phyloP scores from a whole-genome alignment of 23 red algal genomes.

The Cyanidiococcus yangmingshanensis region DNA sequence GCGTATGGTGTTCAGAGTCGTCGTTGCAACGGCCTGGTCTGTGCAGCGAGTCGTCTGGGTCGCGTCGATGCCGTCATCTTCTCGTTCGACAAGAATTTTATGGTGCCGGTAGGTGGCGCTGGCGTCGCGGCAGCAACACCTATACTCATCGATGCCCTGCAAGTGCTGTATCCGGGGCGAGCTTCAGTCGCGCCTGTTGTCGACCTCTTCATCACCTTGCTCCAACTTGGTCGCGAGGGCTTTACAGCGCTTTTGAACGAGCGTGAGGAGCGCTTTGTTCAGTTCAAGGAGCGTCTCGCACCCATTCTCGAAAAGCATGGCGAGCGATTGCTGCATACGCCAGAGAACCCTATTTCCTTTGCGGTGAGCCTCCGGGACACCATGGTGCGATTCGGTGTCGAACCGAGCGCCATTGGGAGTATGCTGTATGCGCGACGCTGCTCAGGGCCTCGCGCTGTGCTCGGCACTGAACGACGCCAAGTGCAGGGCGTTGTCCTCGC shows the following conservation, averaged over 20 bases:
- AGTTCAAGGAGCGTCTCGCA: neutral
- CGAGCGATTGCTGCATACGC: constrained; percentile 31
- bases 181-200: constrained; percentile 23
- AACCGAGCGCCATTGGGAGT: neutral
- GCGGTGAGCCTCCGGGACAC: constrained; percentile 22
- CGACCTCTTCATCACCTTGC: constrained; percentile 38
- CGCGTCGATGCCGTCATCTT: constrained; percentile 36
- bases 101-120: constrained; percentile 42
- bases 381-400: neutral
- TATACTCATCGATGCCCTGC: neutral
- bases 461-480: constrained; percentile 2
- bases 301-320: constrained; percentile 10
- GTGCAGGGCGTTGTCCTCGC: neutral
- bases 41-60: constrained; percentile 13
- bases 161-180: constrained; percentile 35
- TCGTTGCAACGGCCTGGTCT: constrained; percentile 3
- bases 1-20: constrained; percentile 37
- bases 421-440: constrained; percentile 18
- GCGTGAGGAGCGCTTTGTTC: constrained; percentile 14
- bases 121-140: neutral
- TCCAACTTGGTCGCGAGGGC: constrained; percentile 29
- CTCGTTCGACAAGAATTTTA: constrained; percentile 46
- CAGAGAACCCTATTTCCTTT: constrained; percentile 28
- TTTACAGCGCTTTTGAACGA: constrained; percentile 13
- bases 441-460: constrained; percentile 10